Conservation (phyloP, 1,284 basidiomycete species). For the Xanthoconium separans region DNA sequence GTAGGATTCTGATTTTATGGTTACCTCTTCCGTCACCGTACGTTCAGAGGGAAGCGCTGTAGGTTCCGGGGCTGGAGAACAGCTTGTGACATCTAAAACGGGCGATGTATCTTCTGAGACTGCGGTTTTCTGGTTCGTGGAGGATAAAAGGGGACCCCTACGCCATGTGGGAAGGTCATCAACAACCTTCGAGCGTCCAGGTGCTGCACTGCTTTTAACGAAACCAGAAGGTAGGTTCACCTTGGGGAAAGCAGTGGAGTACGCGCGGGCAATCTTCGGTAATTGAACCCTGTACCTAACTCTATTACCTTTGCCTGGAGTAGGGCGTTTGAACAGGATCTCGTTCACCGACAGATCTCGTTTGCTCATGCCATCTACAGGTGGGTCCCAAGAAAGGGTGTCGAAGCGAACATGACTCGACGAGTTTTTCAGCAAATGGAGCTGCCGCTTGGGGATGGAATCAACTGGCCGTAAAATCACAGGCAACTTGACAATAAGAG, state of each 20-base stretch:
- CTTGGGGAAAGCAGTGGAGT: conserved; percentile 32
- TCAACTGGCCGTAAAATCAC: conserved; percentile 41
- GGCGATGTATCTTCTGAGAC: conserved; percentile 15
- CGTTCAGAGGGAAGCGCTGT: conserved; percentile 8
- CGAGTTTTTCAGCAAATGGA: conserved; percentile 40
- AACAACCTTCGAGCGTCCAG: conserved; percentile 49
- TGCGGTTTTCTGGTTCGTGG: conserved; percentile 8
- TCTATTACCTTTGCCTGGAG: conserved; percentile 42
- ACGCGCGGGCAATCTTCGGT: conserved; percentile 38
- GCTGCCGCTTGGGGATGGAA: conserved; percentile 46
- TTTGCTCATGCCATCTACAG: conserved; percentile 63
- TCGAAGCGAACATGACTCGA: conserved; percentile 55
- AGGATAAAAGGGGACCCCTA: conserved; percentile 32
- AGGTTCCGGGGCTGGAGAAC: conserved; percentile 27
- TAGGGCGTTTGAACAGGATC: conserved; percentile 58
- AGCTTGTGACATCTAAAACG: conserved; percentile 28
- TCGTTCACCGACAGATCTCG: conserved; percentile 69
- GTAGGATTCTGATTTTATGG: conserved; percentile 20
- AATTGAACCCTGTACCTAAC: conserved; percentile 53
- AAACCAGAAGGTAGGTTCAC: conserved; percentile 45
- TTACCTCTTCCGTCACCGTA: conserved; percentile 7
- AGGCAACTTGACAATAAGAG: conserved; percentile 60
- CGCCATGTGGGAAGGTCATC: conserved; percentile 63
- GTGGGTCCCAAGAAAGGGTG: conserved; percentile 74
- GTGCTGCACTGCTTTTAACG: conserved; percentile 27